Evolutionary conservation across 2,329 filamentous ascomycete genomes (phyloP).

Genomic region (Chrysosporium queenslandicum): DNA sequence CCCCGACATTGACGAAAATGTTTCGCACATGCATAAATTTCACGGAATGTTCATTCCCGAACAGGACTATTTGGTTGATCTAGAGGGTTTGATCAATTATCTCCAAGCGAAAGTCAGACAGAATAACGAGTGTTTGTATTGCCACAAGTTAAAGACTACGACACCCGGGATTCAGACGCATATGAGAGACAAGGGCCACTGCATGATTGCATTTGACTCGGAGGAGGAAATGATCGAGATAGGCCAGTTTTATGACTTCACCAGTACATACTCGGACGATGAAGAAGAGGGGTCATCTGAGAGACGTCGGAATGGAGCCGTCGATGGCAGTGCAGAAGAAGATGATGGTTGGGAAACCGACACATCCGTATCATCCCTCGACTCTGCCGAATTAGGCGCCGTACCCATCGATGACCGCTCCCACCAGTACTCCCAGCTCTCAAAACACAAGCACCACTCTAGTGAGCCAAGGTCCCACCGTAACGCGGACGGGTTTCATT

Average conservation of each 20-base stretch:
- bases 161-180: conserved; percentile 80
- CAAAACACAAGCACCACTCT: conserved; percentile 65
- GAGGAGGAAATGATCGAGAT: conserved; percentile 89
- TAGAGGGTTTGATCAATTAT: conserved; percentile 69
- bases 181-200: conserved; percentile 94
- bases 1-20: conserved; percentile 62
- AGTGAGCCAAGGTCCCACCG: conserved; percentile 62
- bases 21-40: conserved; percentile 79
- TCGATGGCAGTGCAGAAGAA: conserved; percentile 43
- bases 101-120: conserved; percentile 71
- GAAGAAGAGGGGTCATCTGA: conserved; percentile 47
- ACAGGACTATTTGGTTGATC: conserved; percentile 67
- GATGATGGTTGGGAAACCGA: conserved; percentile 93
- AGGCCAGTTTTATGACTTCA: conserved; percentile 95
- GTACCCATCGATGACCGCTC: conserved; percentile 64
- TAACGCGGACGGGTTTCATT: conserved; percentile 68
- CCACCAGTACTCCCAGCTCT: conserved; percentile 61
- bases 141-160: conserved; percentile 70
- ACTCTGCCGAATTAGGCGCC: conserved; percentile 71
- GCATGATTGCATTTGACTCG: conserved; percentile 84
- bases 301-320: conserved; percentile 34
- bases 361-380: conserved; percentile 75
- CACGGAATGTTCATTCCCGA: conserved; percentile 97
- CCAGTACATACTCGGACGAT: conserved; percentile 82
- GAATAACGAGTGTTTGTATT: conserved; percentile 76